phyloP scores from a whole-genome alignment of 805 yeast genomes.

The Ogataea chonburiensis region DNA sequence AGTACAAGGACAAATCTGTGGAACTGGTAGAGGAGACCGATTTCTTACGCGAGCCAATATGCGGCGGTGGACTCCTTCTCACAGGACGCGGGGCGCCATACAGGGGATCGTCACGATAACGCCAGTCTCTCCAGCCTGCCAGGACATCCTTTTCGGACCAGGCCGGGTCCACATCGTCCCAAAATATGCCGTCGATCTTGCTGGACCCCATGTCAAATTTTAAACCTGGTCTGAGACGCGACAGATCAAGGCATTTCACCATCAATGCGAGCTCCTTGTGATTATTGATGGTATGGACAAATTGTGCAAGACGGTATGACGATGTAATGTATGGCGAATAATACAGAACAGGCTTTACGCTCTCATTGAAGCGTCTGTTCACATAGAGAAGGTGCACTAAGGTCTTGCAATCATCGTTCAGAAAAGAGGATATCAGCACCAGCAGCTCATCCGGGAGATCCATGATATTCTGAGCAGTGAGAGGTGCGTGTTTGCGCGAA shows the following conservation, averaged over 20 bases:
- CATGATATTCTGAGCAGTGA: conserved; percentile 14
- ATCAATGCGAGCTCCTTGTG: conserved; percentile 53
- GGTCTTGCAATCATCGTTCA: conserved; percentile 40
- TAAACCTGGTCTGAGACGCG: conserved; percentile 45
- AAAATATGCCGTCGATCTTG: conserved; percentile 19
- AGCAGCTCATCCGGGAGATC: conserved; percentile 46
- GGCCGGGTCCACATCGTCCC: conserved; percentile 11
- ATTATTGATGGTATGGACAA: conserved; percentile 63
- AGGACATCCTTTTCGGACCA: conserved; percentile 34
- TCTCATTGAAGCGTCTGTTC: conserved; percentile 46
- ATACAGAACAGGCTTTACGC: conserved; percentile 58
- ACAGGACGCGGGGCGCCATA: conserved; percentile 35
- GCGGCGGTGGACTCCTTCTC: conserved; percentile 5
- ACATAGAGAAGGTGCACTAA: conserved; percentile 50
- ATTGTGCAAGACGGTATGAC: conserved; percentile 78
- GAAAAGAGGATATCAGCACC: conserved; percentile 34
- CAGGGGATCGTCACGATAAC: conserved; percentile 68
- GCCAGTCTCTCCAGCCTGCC: conserved; percentile 95
- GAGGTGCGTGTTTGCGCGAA: conserved; percentile 8
- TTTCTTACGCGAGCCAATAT: conserved; percentile 3
- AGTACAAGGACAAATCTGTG: conserved; percentile 13
- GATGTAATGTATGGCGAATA: conserved; percentile 55
- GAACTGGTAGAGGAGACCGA: conserved; percentile 20
- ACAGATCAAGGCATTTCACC: conserved; percentile 59
- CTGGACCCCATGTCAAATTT: conserved; percentile 21